phyloP scores from a whole-genome alignment of 345 rosid genomes.

The Bruguiera sexangula region DNA sequence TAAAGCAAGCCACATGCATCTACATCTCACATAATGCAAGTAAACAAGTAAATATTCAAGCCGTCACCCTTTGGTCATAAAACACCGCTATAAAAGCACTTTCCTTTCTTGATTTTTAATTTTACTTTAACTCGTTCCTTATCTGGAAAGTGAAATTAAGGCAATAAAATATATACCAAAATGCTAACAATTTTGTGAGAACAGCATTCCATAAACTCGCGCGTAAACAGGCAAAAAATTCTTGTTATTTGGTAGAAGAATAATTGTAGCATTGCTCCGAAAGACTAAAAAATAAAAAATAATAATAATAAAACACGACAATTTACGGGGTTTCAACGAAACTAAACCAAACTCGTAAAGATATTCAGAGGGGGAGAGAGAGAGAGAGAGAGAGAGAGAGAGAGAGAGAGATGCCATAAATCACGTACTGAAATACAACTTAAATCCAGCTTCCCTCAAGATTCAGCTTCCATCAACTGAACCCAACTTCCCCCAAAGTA shows the following conservation, averaged over 20 bases:
- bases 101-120: not conserved
- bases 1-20: slow-evolving; percentile 3
- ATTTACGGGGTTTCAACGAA: not conserved
- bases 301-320: not conserved
- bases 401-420: not conserved
- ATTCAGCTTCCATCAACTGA: slow-evolving; percentile 3
- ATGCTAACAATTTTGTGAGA: not conserved
- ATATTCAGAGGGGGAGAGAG: not conserved
- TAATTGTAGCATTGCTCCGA: not conserved
- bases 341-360: not conserved
- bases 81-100: slow-evolving; percentile 2
- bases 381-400: slow-evolving; percentile 1
- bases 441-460: not conserved
- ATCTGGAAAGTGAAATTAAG: slow-evolving; percentile 1
- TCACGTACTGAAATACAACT: slow-evolving; percentile 4
- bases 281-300: no score
- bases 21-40: not conserved
- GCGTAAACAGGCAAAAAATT: no score
- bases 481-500: not conserved
- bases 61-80: not conserved
- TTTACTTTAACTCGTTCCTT: slow-evolving; percentile 2
- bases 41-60: slow-evolving; percentile 6
- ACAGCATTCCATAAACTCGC: no score
- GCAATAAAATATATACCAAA: not conserved
- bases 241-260: not conserved